Percentiles rank a stretch among this genome's conserved stretches.
phyloP scores from a whole-genome alignment of 805 yeast species.

The Kodamaea fukazawae region DNA sequence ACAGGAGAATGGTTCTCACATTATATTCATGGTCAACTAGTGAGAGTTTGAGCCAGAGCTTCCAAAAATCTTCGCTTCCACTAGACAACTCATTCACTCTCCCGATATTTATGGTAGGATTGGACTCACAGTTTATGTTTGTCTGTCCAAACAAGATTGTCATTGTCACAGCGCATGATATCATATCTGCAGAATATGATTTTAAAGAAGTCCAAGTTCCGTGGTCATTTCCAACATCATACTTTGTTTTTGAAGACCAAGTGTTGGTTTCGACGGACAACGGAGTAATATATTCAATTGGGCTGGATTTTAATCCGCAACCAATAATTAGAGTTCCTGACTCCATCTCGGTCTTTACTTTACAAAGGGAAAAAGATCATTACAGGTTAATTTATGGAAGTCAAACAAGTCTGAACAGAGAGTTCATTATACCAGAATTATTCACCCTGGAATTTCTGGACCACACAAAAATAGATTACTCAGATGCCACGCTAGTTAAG shows the following conservation, averaged over 20 bases:
- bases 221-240: constrained; percentile 41
- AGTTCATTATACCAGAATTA: constrained; percentile 27
- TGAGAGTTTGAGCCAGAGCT: constrained; percentile 27
- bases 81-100: constrained; percentile 37
- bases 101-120: constrained; percentile 44
- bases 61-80: constrained; percentile 38
- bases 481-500: constrained; percentile 21
- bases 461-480: constrained; percentile 17
- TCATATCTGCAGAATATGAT: constrained; percentile 45
- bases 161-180: constrained; percentile 41
- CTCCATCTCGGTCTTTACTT: constrained; percentile 31
- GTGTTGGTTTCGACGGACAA: constrained; percentile 33
- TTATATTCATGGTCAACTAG: constrained; percentile 42
- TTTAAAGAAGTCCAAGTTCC: constrained; percentile 23
- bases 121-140: constrained; percentile 38
- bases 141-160: constrained; percentile 33
- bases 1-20: constrained; percentile 34
- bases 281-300: constrained; percentile 29
- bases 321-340: constrained; percentile 39
- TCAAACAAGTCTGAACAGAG: constrained; percentile 39
- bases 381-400: constrained; percentile 38
- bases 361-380: constrained; percentile 19
- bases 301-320: no score
- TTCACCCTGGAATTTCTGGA: constrained; percentile 14
- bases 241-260: constrained; percentile 31